Conservation (phyloP, 2,329 filamentous ascomycete genomes). For the Alternaria longipes region DNA sequence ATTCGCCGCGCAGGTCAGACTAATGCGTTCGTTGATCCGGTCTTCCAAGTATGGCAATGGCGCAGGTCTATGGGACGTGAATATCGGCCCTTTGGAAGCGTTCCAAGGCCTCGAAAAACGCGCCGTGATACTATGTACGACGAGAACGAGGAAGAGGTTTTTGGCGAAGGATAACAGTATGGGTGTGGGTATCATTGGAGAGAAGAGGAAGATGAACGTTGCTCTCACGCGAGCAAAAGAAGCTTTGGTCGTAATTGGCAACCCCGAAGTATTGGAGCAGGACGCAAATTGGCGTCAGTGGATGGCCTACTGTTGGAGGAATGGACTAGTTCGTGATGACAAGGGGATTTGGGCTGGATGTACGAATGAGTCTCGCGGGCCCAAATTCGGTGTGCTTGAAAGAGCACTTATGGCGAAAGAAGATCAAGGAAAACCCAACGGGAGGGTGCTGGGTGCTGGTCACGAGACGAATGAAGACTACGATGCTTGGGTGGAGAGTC, state of each 20-base stretch:
- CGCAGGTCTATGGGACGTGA: slow-evolving; percentile 48
- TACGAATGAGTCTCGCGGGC: neutral
- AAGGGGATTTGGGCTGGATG: slow-evolving; percentile 15
- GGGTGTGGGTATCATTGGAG: slow-evolving; percentile 50
- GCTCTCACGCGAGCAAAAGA: slow-evolving; percentile 57
- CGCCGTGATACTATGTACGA: slow-evolving; percentile 58
- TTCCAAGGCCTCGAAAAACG: slow-evolving; percentile 58
- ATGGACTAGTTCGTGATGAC: slow-evolving; percentile 36
- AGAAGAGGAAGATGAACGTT: slow-evolving; percentile 55
- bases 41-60: slow-evolving; percentile 5
- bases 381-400: slow-evolving; percentile 38
- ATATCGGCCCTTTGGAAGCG: slow-evolving; percentile 58
- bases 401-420: slow-evolving; percentile 36
- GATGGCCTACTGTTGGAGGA: slow-evolving; percentile 52
- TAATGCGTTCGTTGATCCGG: slow-evolving; percentile 52
- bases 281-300: slow-evolving; percentile 53
- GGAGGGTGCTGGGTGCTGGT: slow-evolving; percentile 27
- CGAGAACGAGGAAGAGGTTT: slow-evolving; percentile 47
- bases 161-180: slow-evolving; percentile 42
- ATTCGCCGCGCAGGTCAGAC: slow-evolving; percentile 56
- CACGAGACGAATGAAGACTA: slow-evolving; percentile 23
- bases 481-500: slow-evolving; percentile 35
- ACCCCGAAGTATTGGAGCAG: slow-evolving; percentile 47
- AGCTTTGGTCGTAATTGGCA: slow-evolving; percentile 55
- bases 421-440: slow-evolving; percentile 4